Conservation (phyloP, 305 asterid species). For the Solanum hybrid region DNA sequence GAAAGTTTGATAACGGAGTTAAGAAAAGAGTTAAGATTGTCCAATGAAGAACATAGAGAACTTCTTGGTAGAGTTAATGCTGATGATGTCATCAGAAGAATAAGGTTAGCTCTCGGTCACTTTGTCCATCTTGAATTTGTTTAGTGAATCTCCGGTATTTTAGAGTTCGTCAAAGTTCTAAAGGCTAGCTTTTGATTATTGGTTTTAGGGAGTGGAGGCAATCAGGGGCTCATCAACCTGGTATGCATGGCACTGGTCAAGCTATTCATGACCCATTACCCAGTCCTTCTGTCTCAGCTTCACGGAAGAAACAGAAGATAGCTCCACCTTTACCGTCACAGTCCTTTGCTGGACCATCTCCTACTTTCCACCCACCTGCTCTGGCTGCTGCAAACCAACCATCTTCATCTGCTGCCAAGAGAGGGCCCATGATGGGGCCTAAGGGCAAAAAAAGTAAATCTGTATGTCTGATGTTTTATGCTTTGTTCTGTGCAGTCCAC, state of each 20-base stretch:
- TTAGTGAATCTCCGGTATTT: not conserved
- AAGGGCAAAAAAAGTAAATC: constrained; percentile 56
- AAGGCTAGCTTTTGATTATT: constrained; percentile 1
- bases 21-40: constrained; percentile 69
- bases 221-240: constrained; percentile 51
- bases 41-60: constrained; percentile 82
- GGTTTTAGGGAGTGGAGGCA: constrained; percentile 72
- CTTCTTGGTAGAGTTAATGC: constrained; percentile 63
- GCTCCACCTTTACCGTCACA: constrained; percentile 51
- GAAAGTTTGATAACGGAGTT: constrained; percentile 76
- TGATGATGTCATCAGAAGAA: constrained; percentile 66
- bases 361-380: constrained; percentile 53
- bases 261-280: constrained; percentile 60
- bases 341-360: constrained; percentile 70
- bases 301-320: constrained; percentile 70
- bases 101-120: constrained; percentile 41
- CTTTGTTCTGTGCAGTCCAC: not conserved
- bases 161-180: not conserved
- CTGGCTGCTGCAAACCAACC: constrained; percentile 51
- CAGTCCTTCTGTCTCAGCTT: constrained; percentile 78
- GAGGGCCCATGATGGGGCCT: constrained; percentile 40
- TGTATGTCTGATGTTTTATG: constrained; percentile 31
- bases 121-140: not conserved
- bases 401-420: constrained; percentile 48
- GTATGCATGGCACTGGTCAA: constrained; percentile 51